phyloP scores from a whole-genome alignment of 2,329 filamentous ascomycete species.

The Aspergillus clavatus region DNA sequence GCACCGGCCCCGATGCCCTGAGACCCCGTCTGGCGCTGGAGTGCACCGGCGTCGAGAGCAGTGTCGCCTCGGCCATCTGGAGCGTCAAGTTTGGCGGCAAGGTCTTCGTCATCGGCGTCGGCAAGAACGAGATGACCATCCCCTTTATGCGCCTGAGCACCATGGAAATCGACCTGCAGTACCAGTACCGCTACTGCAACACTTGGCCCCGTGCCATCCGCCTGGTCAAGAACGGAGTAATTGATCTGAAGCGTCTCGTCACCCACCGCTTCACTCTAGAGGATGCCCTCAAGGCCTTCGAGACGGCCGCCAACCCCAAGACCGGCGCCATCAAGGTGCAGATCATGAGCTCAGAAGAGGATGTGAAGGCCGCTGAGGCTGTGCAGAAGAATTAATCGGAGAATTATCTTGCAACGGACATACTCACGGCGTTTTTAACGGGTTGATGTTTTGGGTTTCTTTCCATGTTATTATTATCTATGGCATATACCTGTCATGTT shows the following conservation, averaged over 20 bases:
- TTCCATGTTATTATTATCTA: slow-evolving; percentile 3
- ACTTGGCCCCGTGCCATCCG: slow-evolving; percentile 93
- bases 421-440: slow-evolving; percentile 7
- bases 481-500: slow-evolving; percentile 2
- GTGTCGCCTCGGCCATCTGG: slow-evolving; percentile 80
- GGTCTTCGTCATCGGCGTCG: slow-evolving; percentile 94
- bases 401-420: too few species aligned
- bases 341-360: slow-evolving; percentile 56
- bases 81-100: slow-evolving; percentile 91
- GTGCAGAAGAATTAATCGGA: slow-evolving; percentile 23
- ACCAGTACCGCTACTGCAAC: slow-evolving; percentile 95
- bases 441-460: slow-evolving; percentile 10
- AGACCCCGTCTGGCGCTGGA: slow-evolving; percentile 81
- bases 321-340: slow-evolving; percentile 97
- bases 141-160: slow-evolving; percentile 93
- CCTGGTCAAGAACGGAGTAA: slow-evolving; percentile 74
- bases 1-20: slow-evolving; percentile 49
- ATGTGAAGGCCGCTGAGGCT: slow-evolving; percentile 33
- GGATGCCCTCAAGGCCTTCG: slow-evolving; percentile 83
- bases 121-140: slow-evolving; percentile 90
- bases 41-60: slow-evolving; percentile 92
- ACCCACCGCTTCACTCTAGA: slow-evolving; percentile 84
- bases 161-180: slow-evolving; percentile 87
- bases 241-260: slow-evolving; percentile 75
- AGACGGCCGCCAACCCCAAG: slow-evolving; percentile 79